A percentile compares a stretch with the other conserved stretches of the same genome.
Evolutionary conservation across 768 basidiomycete genomes (phyloP).

Genomic region (Mycena crocata): DNA sequence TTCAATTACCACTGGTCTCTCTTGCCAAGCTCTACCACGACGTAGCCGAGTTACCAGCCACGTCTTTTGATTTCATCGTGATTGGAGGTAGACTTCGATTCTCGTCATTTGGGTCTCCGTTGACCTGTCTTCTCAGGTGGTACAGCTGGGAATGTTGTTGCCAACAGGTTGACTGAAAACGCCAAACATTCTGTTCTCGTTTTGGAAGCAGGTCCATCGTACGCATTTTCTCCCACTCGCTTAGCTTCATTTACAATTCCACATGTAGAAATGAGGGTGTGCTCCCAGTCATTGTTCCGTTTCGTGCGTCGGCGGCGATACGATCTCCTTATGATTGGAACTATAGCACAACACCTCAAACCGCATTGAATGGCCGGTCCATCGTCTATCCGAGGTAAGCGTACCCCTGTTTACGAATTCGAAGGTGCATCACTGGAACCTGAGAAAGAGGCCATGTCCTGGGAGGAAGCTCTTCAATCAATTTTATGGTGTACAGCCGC

Average conservation of each 20-base stretch:
- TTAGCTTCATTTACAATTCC: not conserved
- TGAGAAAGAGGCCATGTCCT: not conserved
- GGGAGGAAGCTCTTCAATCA: slow-evolving; percentile 3
- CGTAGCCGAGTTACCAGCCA: not conserved
- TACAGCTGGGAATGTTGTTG: slow-evolving; percentile 8
- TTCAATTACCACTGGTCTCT: not conserved
- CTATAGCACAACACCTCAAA: slow-evolving; percentile 5
- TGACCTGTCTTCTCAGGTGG: slow-evolving; percentile 1
- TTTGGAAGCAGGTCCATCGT: slow-evolving; percentile 5
- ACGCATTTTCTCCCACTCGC: too few relatives aligned
- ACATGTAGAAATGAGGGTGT: not conserved
- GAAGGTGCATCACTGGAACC: not conserved
- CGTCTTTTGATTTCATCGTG: slow-evolving; percentile 13
- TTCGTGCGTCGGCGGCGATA: not conserved
- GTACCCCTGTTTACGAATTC: too few relatives aligned
- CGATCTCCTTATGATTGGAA: slow-evolving; percentile 4
- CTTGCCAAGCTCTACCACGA: slow-evolving; percentile 5
- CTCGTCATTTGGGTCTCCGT: not conserved
- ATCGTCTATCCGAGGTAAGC: not conserved
- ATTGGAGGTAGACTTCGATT: not conserved
- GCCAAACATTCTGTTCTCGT: not conserved
- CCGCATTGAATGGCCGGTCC: not conserved
- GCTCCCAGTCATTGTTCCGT: not conserved
- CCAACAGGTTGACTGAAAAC: slow-evolving; percentile 15
- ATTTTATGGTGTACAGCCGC: slow-evolving; percentile 35